Conservation (phyloP, 2,329 filamentous ascomycete genomes). For the Bipolaris victoriae region DNA sequence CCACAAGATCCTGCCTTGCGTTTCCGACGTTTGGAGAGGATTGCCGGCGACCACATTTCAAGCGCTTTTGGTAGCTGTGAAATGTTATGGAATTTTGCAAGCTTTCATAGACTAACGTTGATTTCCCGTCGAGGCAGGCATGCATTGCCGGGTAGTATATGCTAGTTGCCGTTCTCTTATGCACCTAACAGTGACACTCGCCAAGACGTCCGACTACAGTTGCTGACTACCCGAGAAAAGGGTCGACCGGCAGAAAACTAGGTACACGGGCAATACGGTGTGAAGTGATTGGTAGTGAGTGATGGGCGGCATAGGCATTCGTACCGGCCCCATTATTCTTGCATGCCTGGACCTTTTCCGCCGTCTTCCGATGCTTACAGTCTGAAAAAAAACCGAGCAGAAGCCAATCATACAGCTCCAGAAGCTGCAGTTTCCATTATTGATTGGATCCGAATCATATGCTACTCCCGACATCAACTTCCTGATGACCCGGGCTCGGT, state of each 20-base stretch:
- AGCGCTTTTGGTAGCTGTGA: too few relatives aligned
- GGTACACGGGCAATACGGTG: background rate
- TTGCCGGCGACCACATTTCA: background rate
- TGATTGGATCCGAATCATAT: background rate
- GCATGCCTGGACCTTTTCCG: background rate
- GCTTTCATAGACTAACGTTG: too few relatives aligned
- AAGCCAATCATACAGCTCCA: background rate
- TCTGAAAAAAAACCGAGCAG: background rate
- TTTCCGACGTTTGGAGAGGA: background rate
- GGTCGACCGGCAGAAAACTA: too few relatives aligned
- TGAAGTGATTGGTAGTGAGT: background rate
- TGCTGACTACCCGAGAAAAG: too few relatives aligned
- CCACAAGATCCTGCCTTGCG: background rate
- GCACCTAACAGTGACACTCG: too few relatives aligned
- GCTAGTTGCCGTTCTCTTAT: too few relatives aligned
- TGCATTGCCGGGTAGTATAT: too few relatives aligned
- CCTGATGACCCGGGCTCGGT: constrained; percentile 43
- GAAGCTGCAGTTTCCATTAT: too few relatives aligned
- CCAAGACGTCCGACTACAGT: too few relatives aligned
- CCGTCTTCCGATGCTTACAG: background rate
- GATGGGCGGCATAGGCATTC: background rate
- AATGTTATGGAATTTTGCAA: background rate
- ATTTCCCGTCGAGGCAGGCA: too few relatives aligned
- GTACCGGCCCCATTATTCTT: background rate
- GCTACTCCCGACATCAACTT: constrained; percentile 28